phyloP scores from a whole-genome alignment of 2,329 filamentous ascomycete genomes.

The Sporothrix humicola region DNA sequence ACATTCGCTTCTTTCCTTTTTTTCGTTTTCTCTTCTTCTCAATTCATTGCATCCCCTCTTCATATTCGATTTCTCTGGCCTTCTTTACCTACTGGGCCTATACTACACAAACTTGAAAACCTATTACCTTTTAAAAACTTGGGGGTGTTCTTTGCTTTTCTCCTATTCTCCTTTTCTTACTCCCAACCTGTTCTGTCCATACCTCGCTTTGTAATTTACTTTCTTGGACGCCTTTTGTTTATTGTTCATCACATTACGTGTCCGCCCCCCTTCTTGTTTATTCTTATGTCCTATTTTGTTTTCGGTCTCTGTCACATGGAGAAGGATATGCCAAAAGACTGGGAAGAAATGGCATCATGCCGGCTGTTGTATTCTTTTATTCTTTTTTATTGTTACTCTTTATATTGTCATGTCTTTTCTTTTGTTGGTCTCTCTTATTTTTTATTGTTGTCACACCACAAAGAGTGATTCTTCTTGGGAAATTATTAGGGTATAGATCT shows the following conservation, averaged over 20 bases:
- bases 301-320: conserved; percentile 5
- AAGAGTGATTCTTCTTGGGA: conserved; percentile 12
- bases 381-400: background rate
- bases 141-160: background rate
- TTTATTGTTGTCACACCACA: conserved; percentile 2
- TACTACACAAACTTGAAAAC: background rate
- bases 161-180: no score
- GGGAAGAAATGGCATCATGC: conserved; percentile 17
- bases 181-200: background rate
- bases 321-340: conserved; percentile 13
- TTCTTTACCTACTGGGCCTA: background rate
- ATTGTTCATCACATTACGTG: background rate
- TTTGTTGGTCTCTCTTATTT: background rate
- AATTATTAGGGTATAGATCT: conserved; percentile 31
- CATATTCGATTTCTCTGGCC: conserved; percentile 11
- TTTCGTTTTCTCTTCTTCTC: background rate
- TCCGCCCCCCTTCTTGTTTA: background rate
- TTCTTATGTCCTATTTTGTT: conserved; percentile 10
- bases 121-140: conserved; percentile 4
- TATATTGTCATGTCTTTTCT: background rate
- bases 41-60: background rate
- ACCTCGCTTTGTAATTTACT: conserved; percentile 18
- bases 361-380: background rate
- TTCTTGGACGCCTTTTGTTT: background rate
- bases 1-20: background rate